Percentiles rank a stretch among this genome's conserved stretches.
These are phyloP conservation scores for Ophiostoma australiae DNA, from an alignment of 2,329 filamentous ascomycete species.

Conservation along the genomic window DNA sequence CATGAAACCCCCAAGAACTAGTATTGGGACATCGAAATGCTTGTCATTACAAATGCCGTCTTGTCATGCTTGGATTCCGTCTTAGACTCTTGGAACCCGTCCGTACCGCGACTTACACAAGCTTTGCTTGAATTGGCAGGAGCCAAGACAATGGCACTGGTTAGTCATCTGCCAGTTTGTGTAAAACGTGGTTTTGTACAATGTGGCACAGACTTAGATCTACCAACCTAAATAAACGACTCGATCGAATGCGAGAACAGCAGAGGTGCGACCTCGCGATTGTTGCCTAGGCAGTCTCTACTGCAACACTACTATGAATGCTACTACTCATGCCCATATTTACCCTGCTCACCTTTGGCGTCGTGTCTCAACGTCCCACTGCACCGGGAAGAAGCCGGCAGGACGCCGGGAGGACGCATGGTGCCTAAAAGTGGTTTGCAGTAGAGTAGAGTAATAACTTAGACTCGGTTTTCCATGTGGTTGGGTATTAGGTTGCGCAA, in stretches of 20 bases:
- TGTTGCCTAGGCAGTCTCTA: neutral
- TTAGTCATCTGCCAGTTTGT: neutral
- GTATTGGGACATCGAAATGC: neutral
- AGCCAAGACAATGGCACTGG: conserved; percentile 2
- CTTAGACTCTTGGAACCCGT: conserved; percentile 6
- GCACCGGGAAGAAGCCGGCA: neutral
- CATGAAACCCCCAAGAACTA: neutral
- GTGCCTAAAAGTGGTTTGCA: neutral
- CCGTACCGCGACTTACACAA: conserved; percentile 8
- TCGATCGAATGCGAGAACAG: neutral
- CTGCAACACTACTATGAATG: neutral
- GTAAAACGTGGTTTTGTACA: neutral
- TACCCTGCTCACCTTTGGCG: neutral
- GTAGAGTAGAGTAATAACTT: neutral
- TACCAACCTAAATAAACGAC: neutral
- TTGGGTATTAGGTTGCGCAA: neutral
- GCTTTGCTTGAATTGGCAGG: conserved; percentile 4
- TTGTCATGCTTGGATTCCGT: conserved; percentile 6
- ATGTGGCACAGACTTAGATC: neutral
- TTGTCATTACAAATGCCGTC: neutral
- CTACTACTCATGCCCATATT: neutral
- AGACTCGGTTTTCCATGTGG: neutral
- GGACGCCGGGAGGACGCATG: neutral
- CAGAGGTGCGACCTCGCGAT: neutral
- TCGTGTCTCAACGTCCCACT: neutral